Evolutionary conservation across 2,329 filamentous ascomycete species (phyloP).

Genomic region (Calcarisporium arbuscula): DNA sequence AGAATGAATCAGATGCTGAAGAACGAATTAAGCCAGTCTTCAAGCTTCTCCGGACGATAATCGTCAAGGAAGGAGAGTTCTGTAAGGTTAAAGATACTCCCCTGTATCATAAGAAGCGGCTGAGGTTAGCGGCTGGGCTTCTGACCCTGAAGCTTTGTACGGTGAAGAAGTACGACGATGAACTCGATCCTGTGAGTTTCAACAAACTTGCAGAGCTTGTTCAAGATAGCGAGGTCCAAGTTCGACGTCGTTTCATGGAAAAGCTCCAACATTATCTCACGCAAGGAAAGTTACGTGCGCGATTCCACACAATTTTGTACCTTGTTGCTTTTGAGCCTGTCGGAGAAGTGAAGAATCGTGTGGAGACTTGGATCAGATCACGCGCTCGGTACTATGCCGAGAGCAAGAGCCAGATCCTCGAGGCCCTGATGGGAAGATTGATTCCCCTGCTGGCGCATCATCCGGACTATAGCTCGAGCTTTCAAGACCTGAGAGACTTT

Average conservation of each 20-base stretch:
- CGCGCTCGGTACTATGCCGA: constrained; percentile 61
- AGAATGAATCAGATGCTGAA: constrained; percentile 46
- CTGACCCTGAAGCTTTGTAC: constrained; percentile 79
- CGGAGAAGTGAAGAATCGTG: constrained; percentile 62
- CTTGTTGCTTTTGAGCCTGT: constrained; percentile 86
- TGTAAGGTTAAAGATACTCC: constrained; percentile 72
- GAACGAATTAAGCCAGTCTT: constrained; percentile 63
- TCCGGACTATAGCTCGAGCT: constrained; percentile 69
- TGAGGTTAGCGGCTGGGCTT: constrained; percentile 76
- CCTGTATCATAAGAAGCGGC: constrained; percentile 67
- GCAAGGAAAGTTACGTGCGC: constrained; percentile 58
- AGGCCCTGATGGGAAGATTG: constrained; percentile 73
- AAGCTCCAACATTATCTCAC: constrained; percentile 89
- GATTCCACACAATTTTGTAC: constrained; percentile 89
- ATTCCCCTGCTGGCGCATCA: constrained; percentile 89
- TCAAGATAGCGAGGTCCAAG: constrained; percentile 68
- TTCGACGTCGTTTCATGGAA: constrained; percentile 72
- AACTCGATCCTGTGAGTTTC: constrained; percentile 68
- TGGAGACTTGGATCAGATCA: constrained; percentile 84
- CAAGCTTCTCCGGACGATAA: constrained; percentile 69
- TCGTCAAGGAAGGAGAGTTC: constrained; percentile 72
- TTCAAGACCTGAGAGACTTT: constrained; percentile 71
- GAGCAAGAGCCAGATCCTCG: constrained; percentile 60
- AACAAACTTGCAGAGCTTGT: constrained; percentile 74
- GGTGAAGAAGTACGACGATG: constrained; percentile 66